Percentiles rank a stretch among this genome's conserved stretches.
Conservation (phyloP, 257 asterid species). For the Solanum chmielewskii region DNA sequence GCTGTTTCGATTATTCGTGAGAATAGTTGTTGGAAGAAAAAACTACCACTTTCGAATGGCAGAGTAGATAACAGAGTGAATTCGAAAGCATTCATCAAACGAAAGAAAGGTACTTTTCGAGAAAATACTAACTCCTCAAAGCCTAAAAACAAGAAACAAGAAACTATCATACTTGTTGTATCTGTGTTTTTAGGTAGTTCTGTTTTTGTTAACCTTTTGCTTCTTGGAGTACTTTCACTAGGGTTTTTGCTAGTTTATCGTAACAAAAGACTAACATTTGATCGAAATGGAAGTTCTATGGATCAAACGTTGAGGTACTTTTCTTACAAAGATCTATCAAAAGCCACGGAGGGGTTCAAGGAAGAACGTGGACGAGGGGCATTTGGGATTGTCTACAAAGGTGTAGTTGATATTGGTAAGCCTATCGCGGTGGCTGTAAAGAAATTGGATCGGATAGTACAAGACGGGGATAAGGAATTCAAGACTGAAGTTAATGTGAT, state of each 20-base stretch:
- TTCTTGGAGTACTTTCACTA: background rate
- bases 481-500: constrained; percentile 39
- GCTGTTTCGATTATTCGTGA: constrained; percentile 14
- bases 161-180: background rate
- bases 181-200: constrained; percentile 4
- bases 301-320: constrained; percentile 13
- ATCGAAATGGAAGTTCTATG: background rate
- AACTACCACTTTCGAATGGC: constrained; percentile 33
- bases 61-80: background rate
- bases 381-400: too few relatives aligned
- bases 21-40: constrained; percentile 27
- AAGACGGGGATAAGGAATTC: constrained; percentile 54
- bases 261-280: background rate
- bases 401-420: background rate
- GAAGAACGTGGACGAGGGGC: constrained; percentile 55
- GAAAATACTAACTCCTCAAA: background rate
- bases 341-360: constrained; percentile 30
- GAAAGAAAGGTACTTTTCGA: background rate
- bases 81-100: constrained; percentile 8
- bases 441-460: constrained; percentile 27
- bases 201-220: background rate
- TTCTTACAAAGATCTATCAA: constrained; percentile 26
- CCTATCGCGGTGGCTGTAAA: constrained; percentile 30
- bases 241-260: background rate
- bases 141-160: background rate